phyloP scores from a whole-genome alignment of 768 basidiomycete genomes.

The Cystobasidium tubakii region DNA sequence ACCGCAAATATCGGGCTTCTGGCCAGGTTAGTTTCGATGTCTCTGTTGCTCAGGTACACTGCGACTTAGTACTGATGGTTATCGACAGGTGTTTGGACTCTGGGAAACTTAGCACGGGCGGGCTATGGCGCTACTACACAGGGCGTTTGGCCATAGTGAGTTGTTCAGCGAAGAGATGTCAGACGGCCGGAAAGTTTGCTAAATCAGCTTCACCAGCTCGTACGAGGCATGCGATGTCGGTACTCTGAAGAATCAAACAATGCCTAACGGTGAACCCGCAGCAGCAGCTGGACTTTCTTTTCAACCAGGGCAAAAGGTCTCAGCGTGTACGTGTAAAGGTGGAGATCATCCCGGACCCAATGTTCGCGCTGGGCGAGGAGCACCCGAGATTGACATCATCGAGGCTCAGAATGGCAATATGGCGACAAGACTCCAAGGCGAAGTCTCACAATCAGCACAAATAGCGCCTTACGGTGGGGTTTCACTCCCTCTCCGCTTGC shows the following conservation, averaged over 20 bases:
- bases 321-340: constrained; percentile 77
- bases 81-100: constrained; percentile 59
- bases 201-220: constrained; percentile 55
- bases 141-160: constrained; percentile 55
- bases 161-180: not conserved
- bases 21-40: not conserved
- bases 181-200: not conserved
- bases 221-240: constrained; percentile 83
- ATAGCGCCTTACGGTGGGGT: constrained; percentile 66
- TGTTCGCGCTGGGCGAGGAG: constrained; percentile 62
- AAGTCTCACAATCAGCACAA: constrained; percentile 76
- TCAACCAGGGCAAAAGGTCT: constrained; percentile 78
- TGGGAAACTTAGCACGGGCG: constrained; percentile 45
- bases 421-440: constrained; percentile 49
- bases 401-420: constrained; percentile 59
- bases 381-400: constrained; percentile 63
- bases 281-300: constrained; percentile 62
- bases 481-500: constrained; percentile 1
- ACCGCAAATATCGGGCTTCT: constrained; percentile 1
- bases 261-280: constrained; percentile 56
- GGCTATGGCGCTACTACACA: constrained; percentile 60
- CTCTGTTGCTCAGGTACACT: not conserved
- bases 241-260: constrained; percentile 75
- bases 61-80: not conserved
- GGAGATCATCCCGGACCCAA: constrained; percentile 83